phyloP scores from a whole-genome alignment of 2,329 filamentous ascomycete species.

The Epichloe hybrida region DNA sequence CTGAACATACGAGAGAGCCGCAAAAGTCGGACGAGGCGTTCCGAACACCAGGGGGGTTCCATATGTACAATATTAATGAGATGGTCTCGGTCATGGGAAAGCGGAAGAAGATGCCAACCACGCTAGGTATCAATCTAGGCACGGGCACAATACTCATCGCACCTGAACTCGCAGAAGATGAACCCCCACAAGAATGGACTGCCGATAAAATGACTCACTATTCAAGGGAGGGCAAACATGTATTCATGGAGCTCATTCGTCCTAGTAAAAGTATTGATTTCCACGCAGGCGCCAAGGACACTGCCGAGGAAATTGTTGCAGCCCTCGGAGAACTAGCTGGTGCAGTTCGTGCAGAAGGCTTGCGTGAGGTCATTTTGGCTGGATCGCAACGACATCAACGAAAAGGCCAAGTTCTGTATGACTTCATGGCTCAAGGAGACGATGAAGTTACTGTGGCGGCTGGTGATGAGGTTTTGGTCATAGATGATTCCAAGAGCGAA shows the following conservation, averaged over 20 bases:
- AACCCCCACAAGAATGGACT: slow-evolving; percentile 80
- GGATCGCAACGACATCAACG: slow-evolving; percentile 57
- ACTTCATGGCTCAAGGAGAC: slow-evolving; percentile 92
- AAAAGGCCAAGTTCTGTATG: slow-evolving; percentile 79
- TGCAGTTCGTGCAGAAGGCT: slow-evolving; percentile 65
- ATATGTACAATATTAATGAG: slow-evolving; percentile 93
- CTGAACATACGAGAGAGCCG: neutral
- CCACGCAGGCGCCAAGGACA: slow-evolving; percentile 93
- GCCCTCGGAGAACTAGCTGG: slow-evolving; percentile 83
- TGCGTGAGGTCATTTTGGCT: slow-evolving; percentile 77
- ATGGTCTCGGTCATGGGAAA: slow-evolving; percentile 96
- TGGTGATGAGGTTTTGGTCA: slow-evolving; percentile 79
- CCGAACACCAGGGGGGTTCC: slow-evolving; percentile 64
- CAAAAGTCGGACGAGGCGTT: slow-evolving; percentile 24
- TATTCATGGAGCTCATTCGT: slow-evolving; percentile 83
- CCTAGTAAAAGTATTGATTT: slow-evolving; percentile 95
- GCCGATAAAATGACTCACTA: slow-evolving; percentile 95
- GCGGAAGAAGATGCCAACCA: slow-evolving; percentile 97
- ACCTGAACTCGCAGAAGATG: slow-evolving; percentile 71
- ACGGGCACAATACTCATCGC: slow-evolving; percentile 85
- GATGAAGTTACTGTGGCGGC: slow-evolving; percentile 88
- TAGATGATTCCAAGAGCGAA: slow-evolving; percentile 85
- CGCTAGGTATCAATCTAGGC: slow-evolving; percentile 78
- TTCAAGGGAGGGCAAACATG: slow-evolving; percentile 93
- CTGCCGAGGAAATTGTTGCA: slow-evolving; percentile 81